Base-by-base conservation (phyloP, 2,329 filamentous ascomycete species). In the Tolypocladium ophioglossoides region DNA sequence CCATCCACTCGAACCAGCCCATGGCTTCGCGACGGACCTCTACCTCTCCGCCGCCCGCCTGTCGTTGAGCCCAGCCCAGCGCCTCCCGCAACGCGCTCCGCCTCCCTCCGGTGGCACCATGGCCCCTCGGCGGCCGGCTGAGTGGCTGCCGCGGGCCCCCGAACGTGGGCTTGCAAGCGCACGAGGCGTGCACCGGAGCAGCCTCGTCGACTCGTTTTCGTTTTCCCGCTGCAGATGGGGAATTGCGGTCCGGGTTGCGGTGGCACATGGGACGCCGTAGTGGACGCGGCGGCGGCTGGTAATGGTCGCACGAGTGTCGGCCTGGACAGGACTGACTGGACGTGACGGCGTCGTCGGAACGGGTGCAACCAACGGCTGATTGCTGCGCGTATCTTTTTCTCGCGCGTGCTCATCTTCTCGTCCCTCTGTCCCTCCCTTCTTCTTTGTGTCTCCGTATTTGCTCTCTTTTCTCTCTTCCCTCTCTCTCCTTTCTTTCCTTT, bases 61-160 rank as follows among this genome's bases (percentile, higher is more conserved):
- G 49, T 51, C 49, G 20, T 20, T 24, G 35, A 14, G 34, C 14
- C 49, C 24, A 20, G 27, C 14, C 24, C 46, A 24, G 44, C 48
- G 48, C 54, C 48, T 51, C 20, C 46, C 52, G 50, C 53, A 39
- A 56, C 27, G 44, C 44, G 44, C 44, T 32, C 12, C 27, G 44
- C 44, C 44, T 32, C 44, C 44, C 27, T 63, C 58, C 39, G 58
- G 58, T 56, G 58, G 56, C 56, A 53, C 56, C 52, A 48, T 35
- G 48, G 48, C 52, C 47, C 47, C n/a, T 49, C 54, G 20, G 54
- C 50, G 50, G 46, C 52, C 35, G 30, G 34, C 54, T 47, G 54
- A 57, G 40, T 57, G 54, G 58, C 39, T 37, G 39, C 61, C 54
- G 54, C 56, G 20, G 39, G 12, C 14, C 18, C 35, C 14, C n/a